These are phyloP conservation scores for Panellus pusillus DNA, from an alignment of 768 basidiomycete genomes.

Conservation along the genomic window DNA sequence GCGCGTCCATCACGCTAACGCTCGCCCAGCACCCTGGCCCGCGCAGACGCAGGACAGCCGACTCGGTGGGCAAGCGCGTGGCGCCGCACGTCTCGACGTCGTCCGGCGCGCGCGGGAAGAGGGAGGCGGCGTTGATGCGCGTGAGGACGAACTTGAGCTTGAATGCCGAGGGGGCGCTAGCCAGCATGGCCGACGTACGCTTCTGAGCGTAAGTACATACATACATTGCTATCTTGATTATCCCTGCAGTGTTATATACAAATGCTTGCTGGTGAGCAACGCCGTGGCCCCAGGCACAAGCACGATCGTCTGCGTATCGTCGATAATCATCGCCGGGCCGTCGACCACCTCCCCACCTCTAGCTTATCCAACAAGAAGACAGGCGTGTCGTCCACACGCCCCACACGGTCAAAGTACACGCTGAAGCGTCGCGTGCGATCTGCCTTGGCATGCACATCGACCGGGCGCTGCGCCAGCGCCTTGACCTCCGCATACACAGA, in stretches of 20 bases:
- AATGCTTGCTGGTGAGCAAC: conserved; percentile 65
- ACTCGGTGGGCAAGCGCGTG: conserved; percentile 43
- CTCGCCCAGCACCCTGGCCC: conserved; percentile 40
- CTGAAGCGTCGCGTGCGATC: conserved; percentile 48
- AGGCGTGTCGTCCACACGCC: conserved; percentile 76
- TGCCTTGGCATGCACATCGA: conserved; percentile 43
- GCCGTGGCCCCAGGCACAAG: conserved; percentile 73
- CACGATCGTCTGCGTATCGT: conserved; percentile 94
- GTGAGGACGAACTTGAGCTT: conserved; percentile 48
- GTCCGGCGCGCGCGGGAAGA: conserved; percentile 25
- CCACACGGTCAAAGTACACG: conserved; percentile 82
- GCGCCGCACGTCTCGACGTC: conserved; percentile 49
- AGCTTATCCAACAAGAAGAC: conserved; percentile 73
- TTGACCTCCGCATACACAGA: conserved; percentile 78
- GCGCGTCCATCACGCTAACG: conserved; percentile 47
- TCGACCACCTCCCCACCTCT: conserved; percentile 62
- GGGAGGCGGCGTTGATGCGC: conserved; percentile 34
- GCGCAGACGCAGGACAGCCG: conserved; percentile 36
- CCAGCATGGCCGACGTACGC: no score
- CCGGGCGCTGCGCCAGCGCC: conserved; percentile 41
- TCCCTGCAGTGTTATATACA: conserved; percentile 52
- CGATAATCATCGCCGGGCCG: conserved; percentile 94
- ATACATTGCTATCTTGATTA: conserved; percentile 7
- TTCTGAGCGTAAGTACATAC: no score
- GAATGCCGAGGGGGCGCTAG: conserved; percentile 35